Percentiles rank a stretch among this genome's conserved stretches.
Evolutionary conservation across 352 stramenopile species (phyloP).

Genomic region (Sclerospora graminicola): DNA sequence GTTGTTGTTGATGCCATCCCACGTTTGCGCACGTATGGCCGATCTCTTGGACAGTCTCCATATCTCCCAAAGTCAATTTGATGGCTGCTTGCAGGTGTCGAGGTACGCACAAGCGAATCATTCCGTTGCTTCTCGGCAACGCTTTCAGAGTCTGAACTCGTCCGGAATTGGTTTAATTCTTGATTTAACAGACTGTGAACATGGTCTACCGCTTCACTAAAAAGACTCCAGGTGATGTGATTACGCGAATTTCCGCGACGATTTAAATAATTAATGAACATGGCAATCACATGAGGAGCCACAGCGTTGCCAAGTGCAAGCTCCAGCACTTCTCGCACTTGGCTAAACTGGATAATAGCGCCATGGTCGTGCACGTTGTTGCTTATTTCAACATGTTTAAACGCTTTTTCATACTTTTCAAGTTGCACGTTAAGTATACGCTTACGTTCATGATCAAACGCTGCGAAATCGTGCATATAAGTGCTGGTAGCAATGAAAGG

Average conservation of each 20-base stretch:
- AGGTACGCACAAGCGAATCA: constrained; percentile 36
- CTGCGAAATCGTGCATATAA: too few relatives aligned
- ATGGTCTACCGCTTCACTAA: too few relatives aligned
- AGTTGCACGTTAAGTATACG: too few relatives aligned
- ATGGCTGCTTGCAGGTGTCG: constrained; percentile 56
- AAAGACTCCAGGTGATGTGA: too few relatives aligned
- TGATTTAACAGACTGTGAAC: constrained; percentile 24
- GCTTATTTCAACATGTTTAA: too few relatives aligned
- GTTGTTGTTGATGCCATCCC: constrained; percentile 74
- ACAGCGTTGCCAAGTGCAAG: constrained; percentile 29
- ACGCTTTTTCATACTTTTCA: too few relatives aligned
- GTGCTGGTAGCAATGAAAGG: too few relatives aligned
- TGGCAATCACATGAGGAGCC: too few relatives aligned
- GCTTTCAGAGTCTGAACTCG: constrained; percentile 9
- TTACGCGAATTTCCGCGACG: too few relatives aligned
- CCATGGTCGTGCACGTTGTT: constrained; percentile 26
- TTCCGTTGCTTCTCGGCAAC: constrained; percentile 13
- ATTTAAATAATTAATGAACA: too few relatives aligned
- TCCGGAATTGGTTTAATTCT: too few relatives aligned
- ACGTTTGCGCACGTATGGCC: constrained; percentile 60
- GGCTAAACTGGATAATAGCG: constrained; percentile 31
- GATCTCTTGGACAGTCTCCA: constrained; percentile 41
- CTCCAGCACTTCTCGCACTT: constrained; percentile 39
- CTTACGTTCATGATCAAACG: too few relatives aligned
- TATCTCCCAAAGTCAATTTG: constrained; percentile 63